A percentile compares a stretch with the other conserved stretches of the same genome.
These are phyloP conservation scores for Phytopythium aichiense DNA, from an alignment of 352 stramenopile genomes.

Conservation along the genomic window DNA sequence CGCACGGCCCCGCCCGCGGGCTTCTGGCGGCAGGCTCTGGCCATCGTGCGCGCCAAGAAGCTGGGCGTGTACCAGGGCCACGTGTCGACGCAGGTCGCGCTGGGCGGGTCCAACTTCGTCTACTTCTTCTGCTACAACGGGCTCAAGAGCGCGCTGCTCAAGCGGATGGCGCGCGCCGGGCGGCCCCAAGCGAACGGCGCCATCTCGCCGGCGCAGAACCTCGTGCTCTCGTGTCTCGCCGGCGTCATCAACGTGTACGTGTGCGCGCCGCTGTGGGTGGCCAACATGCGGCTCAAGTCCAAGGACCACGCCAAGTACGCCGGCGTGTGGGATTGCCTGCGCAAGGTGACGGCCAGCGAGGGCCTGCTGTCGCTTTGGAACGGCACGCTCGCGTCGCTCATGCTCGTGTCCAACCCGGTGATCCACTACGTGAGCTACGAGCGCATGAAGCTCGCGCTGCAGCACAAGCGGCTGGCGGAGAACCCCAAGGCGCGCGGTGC, in stretches of 20 bases:
- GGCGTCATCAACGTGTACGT: constrained; percentile 87
- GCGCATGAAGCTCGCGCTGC: constrained; percentile 79
- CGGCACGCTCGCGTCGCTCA: constrained; percentile 86
- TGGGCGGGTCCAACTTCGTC: constrained; percentile 80
- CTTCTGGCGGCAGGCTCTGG: constrained; percentile 40
- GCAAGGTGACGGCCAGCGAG: constrained; percentile 61
- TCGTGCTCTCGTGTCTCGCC: constrained; percentile 58
- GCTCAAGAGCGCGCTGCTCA: constrained; percentile 57
- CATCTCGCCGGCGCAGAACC: constrained; percentile 54
- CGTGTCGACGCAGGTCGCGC: constrained; percentile 71
- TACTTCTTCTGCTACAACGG: constrained; percentile 89
- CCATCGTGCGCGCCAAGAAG: constrained; percentile 58
- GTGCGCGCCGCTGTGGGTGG: constrained; percentile 91
- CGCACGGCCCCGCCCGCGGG: constrained; percentile 11
- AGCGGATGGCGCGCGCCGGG: constrained; percentile 44
- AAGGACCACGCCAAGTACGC: constrained; percentile 67
- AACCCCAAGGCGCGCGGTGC: constrained; percentile 12
- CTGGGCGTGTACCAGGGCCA: constrained; percentile 77
- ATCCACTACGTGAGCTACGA: constrained; percentile 97
- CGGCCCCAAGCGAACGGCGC: constrained; percentile 23
- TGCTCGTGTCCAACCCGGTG: constrained; percentile 94
- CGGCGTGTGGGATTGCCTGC: constrained; percentile 46
- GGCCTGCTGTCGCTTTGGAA: constrained; percentile 89
- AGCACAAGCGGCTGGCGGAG: constrained; percentile 25
- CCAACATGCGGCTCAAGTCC: constrained; percentile 91